phyloP scores from a whole-genome alignment of 192 early-diverging fungal species.

The Entomortierella lignicola region DNA sequence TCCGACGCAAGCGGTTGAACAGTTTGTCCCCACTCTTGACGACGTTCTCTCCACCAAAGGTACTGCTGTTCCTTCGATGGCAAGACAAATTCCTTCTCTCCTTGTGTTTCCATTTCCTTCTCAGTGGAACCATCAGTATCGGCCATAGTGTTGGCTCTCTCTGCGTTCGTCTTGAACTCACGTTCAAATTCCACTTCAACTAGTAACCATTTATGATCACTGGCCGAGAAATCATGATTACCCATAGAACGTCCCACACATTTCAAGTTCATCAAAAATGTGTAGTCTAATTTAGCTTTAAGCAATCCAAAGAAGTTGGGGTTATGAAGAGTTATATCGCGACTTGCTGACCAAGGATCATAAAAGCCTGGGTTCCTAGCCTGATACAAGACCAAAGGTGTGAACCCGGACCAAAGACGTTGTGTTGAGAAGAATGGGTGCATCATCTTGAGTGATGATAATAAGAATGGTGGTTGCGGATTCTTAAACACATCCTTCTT shows the following conservation, averaged over 20 bases:
- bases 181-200: slow-evolving; percentile 62
- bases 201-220: slow-evolving; percentile 80
- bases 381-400: slow-evolving; percentile 50
- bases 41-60: slow-evolving; percentile 47
- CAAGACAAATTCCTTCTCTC: background rate
- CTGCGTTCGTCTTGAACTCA: slow-evolving; percentile 8
- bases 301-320: slow-evolving; percentile 71
- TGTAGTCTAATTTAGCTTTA: slow-evolving; percentile 80
- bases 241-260: slow-evolving; percentile 64
- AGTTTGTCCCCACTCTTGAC: slow-evolving; percentile 28
- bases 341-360: slow-evolving; percentile 72
- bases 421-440: slow-evolving; percentile 23
- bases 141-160: background rate
- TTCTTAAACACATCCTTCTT: slow-evolving; percentile 12
- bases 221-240: slow-evolving; percentile 71
- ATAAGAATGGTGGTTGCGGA: slow-evolving; percentile 43
- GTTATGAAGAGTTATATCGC: slow-evolving; percentile 75
- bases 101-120: background rate
- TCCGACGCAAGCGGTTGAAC: slow-evolving; percentile 22
- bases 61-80: slow-evolving; percentile 50
- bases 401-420: slow-evolving; percentile 58
- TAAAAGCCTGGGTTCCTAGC: slow-evolving; percentile 81
- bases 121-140: background rate
- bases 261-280: slow-evolving; percentile 68
- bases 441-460: slow-evolving; percentile 8